Base-by-base conservation (phyloP, 2,329 filamentous ascomycete species). In the Phaeosphaeria sp. region DNA sequence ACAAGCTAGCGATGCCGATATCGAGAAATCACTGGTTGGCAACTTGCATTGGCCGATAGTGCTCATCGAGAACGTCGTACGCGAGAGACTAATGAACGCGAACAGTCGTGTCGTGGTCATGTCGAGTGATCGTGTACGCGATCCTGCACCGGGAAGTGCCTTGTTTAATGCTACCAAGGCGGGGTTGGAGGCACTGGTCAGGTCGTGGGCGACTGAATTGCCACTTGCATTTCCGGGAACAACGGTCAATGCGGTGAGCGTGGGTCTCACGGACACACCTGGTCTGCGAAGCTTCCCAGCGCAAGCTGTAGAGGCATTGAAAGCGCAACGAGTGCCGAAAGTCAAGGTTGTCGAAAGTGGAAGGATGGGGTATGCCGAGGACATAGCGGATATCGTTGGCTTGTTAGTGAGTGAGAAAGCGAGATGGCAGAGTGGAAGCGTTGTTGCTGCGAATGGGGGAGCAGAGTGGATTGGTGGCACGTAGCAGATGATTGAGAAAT, bases 351-450 rank as follows among this genome's bases (percentile, higher is more conserved):
- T 58, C 1, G 54, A 64, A 17, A 69, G 67, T 0, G 63, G 64
- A 1, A 46, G 70, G 36, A 63, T 74, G 55, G 71, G 68, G 1
- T 66, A 54, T 43, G 39, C 67, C 0, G 68, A 77, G 46, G 74
- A 93, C 80, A 74, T 90, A 87, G 72, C 94, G 81, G 74, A 94
- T 90, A 60, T 87, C 84, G 90, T 95, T 67, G 67, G 71, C 0
- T 76, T 72, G 54, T 52, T 79, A 43, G 72, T 70, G 11, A 68
- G 68, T 59, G 76, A 77, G 57, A 71, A 71, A 50, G 65, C 68
- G 13, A 53, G 69, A 50, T 79, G 76, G 65, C 63, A 73, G 42
- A 79, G 72, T 49, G 77, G 77, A 7, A 72, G 72, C 58, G 77
- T 79, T 41, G 58, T 79, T 13, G 67, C 69, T 22, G 72, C 67